phyloP scores from a whole-genome alignment of 768 basidiomycete species.

The Podaxis rugospora region DNA sequence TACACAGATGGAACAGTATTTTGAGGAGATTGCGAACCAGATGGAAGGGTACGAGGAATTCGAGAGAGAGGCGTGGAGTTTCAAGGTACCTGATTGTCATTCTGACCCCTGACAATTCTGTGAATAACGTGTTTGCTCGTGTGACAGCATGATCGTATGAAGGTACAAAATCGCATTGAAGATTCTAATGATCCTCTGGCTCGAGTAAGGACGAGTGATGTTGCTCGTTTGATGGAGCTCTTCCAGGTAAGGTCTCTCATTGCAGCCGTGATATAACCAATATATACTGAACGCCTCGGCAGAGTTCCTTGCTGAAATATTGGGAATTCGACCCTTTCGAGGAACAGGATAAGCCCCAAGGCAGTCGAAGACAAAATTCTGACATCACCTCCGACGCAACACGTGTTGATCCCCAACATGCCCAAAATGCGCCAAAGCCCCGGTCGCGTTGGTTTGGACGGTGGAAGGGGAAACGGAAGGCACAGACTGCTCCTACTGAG shows the following conservation, averaged over 20 bases:
- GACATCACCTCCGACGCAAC: conserved; percentile 34
- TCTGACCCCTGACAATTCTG: not conserved
- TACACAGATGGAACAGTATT: conserved; percentile 79
- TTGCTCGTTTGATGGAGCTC: conserved; percentile 80
- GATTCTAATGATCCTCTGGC: conserved; percentile 38
- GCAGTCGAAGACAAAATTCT: conserved; percentile 25
- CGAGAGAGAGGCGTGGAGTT: conserved; percentile 70
- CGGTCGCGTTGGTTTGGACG: conserved; percentile 29
- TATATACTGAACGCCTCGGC: not conserved
- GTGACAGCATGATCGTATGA: conserved; percentile 68
- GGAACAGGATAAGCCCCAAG: conserved; percentile 15
- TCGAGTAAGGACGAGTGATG: conserved; percentile 67
- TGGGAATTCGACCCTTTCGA: conserved; percentile 54
- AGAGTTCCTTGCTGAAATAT: conserved; percentile 71
- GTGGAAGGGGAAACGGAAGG: conserved; percentile 21
- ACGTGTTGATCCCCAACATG: conserved; percentile 27
- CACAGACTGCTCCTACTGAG: conserved; percentile 24
- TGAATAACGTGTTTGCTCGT: not conserved
- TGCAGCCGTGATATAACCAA: not conserved
- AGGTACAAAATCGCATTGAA: conserved; percentile 57
- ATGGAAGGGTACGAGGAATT: conserved; percentile 68
- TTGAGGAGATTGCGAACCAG: conserved; percentile 55
- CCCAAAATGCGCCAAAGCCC: conserved; percentile 20
- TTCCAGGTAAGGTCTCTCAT: conserved; percentile 51
- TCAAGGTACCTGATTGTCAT: conserved; percentile 50